Evolutionary conservation across 1,139 yeast genomes (phyloP), one percentile per base, ranked within the genome.

Genomic region (Suhomyces chickasaworum): DNA sequence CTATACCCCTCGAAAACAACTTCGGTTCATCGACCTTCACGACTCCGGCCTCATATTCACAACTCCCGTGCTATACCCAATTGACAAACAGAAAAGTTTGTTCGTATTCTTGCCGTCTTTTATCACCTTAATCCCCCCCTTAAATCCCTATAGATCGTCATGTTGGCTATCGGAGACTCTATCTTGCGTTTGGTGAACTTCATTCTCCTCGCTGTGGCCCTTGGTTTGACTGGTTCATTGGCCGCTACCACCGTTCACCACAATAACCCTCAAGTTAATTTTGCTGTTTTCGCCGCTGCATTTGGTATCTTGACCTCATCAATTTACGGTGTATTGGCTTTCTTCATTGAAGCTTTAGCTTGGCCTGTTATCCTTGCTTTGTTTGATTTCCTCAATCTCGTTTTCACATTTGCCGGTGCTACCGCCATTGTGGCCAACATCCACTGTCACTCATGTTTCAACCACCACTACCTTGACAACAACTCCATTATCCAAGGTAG

Each of bases 361-460:
- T 88, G 95, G 86, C 98, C 98, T 57, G 70, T 88, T 48, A 68
- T 90, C 55, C 71, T 89, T 65, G 82, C 85, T 48, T 60, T 75
- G 47, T 73, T 89, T 63, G 99, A 93, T 78, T 84, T 89, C 71
- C 76, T 93, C 70, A 89, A 90, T 80, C 73, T 84, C 63, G 87
- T 91, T 56, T 91, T 93, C 82, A 84, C 96, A 50, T 89, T 93
- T 71, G 84, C 98, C 47, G 98, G 89, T 57, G 98, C 93, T 56
- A 83, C 96, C 48, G 96, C 97, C 45, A 75, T 93, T 66, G 98
- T 97, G 48, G 95, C 90, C 54, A 95, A 84, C 60, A 84, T 87
- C 66, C 81, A 89, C 69, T 80, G 77, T 53, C 97, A 90, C 80
- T 86, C 96, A 40, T 93, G 99, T 78, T 49, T 72, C 57, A 87